These are phyloP conservation scores for Kwoniella dejecticola DNA, from an alignment of 768 basidiomycete genomes.

Conservation along the genomic window DNA sequence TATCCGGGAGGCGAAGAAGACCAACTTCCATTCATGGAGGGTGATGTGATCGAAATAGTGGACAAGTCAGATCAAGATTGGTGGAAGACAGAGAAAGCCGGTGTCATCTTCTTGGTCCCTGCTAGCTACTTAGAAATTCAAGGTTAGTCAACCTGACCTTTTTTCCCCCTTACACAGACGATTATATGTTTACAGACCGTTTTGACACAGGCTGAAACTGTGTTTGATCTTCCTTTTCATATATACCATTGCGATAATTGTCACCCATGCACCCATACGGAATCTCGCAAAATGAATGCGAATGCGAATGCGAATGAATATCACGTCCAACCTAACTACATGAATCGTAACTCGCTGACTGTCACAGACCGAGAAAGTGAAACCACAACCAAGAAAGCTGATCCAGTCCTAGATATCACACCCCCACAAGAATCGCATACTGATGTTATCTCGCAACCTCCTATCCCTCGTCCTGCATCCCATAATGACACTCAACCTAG, in stretches of 20 bases:
- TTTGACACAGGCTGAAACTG: conserved; percentile 74
- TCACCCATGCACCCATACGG: conserved; percentile 22
- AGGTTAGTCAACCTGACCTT: conserved; percentile 73
- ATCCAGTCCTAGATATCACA: conserved; percentile 3
- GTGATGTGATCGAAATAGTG: conserved; percentile 73
- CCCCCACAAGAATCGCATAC: not conserved
- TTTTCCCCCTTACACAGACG: conserved; percentile 20
- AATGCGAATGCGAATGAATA: conserved; percentile 8
- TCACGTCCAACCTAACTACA: not conserved
- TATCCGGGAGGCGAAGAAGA: conserved; percentile 73
- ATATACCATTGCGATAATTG: conserved; percentile 6
- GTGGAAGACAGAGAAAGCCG: conserved; percentile 93
- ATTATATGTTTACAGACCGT: conserved; percentile 62
- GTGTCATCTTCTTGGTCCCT: conserved; percentile 85
- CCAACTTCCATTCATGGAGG: conserved; percentile 82
- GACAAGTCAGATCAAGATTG: conserved; percentile 83
- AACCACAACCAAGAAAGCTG: not conserved
- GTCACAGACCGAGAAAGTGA: too few relatives aligned
- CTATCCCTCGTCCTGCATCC: too few relatives aligned
- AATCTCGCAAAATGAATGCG: not conserved
- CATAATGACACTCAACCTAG: not conserved
- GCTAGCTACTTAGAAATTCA: conserved; percentile 85
- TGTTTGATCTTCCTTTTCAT: conserved; percentile 56
- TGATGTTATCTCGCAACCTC: not conserved
- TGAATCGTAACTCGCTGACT: too few relatives aligned